Evolutionary conservation across 805 yeast species (phyloP).

Genomic region (Torulaspora gathmanii): DNA sequence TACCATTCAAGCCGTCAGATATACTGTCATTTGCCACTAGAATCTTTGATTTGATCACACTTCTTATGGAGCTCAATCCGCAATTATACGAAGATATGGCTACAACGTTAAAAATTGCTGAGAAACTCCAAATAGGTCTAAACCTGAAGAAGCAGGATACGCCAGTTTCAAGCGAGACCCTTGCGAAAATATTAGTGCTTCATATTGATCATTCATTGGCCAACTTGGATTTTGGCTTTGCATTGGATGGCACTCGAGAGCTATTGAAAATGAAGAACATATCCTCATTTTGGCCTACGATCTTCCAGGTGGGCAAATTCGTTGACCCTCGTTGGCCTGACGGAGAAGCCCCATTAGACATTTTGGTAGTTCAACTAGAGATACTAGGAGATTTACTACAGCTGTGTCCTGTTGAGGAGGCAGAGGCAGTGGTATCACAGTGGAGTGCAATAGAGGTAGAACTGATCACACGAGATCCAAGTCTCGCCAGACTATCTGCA

Average conservation of each 20-base stretch:
- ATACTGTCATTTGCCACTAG: constrained; percentile 33
- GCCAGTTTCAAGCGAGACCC: constrained; percentile 8
- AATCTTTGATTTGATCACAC: constrained; percentile 39
- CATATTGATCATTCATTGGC: constrained; percentile 67
- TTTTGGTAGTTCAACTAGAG: constrained; percentile 48
- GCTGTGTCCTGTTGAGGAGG: constrained; percentile 51
- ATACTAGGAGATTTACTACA: constrained; percentile 50
- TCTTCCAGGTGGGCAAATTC: constrained; percentile 68
- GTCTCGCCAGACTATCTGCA: constrained; percentile 23
- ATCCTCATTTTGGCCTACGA: constrained; percentile 57
- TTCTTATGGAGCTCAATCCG: constrained; percentile 51
- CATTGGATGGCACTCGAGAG: constrained; percentile 42
- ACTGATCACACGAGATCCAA: constrained; percentile 33
- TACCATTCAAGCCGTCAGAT: constrained; percentile 40
- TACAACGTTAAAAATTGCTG: constrained; percentile 40
- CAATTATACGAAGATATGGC: constrained; percentile 45
- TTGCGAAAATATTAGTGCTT: constrained; percentile 37
- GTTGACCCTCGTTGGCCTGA: constrained; percentile 44
- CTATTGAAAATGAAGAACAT: constrained; percentile 29
- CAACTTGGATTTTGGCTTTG: constrained; percentile 56
- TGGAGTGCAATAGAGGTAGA: constrained; percentile 53
- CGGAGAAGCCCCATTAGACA: constrained; percentile 35
- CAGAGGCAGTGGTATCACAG: constrained; percentile 52
- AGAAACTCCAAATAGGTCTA: constrained; percentile 41
- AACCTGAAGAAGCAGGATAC: constrained; percentile 18